A percentile compares a stretch with the other conserved stretches of the same genome.
Conservation (phyloP, 106 monocot genomes). For the Hemerocallis citrina region DNA sequence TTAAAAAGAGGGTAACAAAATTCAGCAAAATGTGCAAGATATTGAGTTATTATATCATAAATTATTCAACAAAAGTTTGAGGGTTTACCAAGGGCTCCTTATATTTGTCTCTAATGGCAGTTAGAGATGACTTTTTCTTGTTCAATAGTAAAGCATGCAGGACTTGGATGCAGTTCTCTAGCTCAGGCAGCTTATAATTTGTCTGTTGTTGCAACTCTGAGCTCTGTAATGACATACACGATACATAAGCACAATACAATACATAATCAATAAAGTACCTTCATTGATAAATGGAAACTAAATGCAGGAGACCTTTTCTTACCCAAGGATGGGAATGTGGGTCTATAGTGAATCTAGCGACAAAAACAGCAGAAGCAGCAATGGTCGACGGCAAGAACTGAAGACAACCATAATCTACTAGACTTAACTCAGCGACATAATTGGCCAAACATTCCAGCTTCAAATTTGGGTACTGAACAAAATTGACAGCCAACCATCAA, state of each 20-base stretch:
- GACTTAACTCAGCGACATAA: constrained; percentile 58
- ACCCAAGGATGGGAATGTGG: constrained; percentile 55
- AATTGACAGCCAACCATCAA: not conserved
- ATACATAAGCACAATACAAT: constrained; percentile 1
- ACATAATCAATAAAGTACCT: not conserved
- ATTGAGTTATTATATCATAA: not conserved
- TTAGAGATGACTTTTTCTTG: constrained; percentile 21
- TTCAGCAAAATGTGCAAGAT: not conserved
- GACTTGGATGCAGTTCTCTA: constrained; percentile 41
- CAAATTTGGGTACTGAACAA: constrained; percentile 26
- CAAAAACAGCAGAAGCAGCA: constrained; percentile 65
- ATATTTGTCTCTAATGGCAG: constrained; percentile 52
- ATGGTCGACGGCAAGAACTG: constrained; percentile 48
- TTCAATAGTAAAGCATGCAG: constrained; percentile 46
- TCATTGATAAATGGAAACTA: not conserved
- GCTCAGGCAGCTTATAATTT: constrained; percentile 39
- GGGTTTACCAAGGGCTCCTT: constrained; percentile 33
- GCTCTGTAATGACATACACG: constrained; percentile 18
- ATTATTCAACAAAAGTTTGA: not conserved
- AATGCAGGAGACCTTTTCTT: not conserved
- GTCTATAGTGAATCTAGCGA: constrained; percentile 44
- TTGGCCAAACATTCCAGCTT: constrained; percentile 47
- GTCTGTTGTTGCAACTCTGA: constrained; percentile 17
- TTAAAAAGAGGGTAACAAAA: not conserved
- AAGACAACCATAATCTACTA: constrained; percentile 47